Base-by-base conservation (phyloP, 2,329 filamentous ascomycete genomes). In the Sclerotinia sclerotiorum region DNA sequence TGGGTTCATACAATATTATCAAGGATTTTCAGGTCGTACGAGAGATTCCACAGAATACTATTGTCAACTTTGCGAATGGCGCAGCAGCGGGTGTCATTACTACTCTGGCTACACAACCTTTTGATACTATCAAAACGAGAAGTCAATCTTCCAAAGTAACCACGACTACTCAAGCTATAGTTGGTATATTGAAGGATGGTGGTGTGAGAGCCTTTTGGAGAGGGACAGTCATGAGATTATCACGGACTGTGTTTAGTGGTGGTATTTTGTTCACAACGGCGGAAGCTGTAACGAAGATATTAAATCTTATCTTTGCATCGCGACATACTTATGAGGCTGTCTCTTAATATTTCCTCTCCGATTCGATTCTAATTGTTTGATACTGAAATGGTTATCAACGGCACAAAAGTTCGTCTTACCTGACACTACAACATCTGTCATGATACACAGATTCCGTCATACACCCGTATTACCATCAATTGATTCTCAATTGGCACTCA, bases 171-270 rank as follows among this genome's bases (percentile, higher is more conserved):
- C 85, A 89, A 70, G 87, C 87, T 0, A 80, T 87, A 3, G 79
- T 78, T 63, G 83, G 81, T 65, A 81, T 90, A 5, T 75, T 86
- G 65, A 76, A 78, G 0, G 86, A 89, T 71, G 83, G 84, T 70
- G 88, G 88, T 0, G 71, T 89, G 2, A 81, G 79, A 51, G 88
- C 84, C 0, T 87, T 90, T 70, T 91, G 88, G 88, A 86, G 84
- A 69, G 88, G 88, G 0, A 90, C 87, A 46, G 86, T 86, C 0
- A 90, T 91, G 88, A 81, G 89, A 68, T 74, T 91, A 32, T 87
- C 88, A 0, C 78, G 88, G 70, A 83, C 88, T 4, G 82, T 90
- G 0, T 82, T 90, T 56, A 87, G 85, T 72, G 88, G 88, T n/a
- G 88, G 88, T 54, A 68, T 72, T 24, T 69, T 72, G 35, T 72